Percentiles rank a stretch among this genome's conserved stretches.
Conservation (phyloP, 148 eudicot genomes). For the Rhododendron mucronatum region DNA sequence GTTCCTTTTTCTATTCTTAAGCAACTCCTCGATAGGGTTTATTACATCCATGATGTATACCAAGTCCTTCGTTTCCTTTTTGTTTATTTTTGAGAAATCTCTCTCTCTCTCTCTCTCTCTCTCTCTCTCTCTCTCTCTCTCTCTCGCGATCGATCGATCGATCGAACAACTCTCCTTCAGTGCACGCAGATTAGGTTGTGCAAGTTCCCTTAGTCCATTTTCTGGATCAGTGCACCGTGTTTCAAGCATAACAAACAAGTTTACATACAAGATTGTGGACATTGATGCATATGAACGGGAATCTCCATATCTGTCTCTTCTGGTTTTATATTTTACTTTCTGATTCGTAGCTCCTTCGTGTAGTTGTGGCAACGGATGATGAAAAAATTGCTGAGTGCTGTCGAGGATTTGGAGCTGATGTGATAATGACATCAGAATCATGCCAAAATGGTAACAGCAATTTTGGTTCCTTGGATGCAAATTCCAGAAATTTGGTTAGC, state of each 20-base stretch:
- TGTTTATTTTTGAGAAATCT: background rate
- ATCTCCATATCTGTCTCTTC: background rate
- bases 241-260: background rate
- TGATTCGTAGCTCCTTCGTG: constrained; percentile 8
- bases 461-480: background rate
- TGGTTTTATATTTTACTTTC: background rate
- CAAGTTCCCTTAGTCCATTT: background rate
- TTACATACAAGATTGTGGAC: background rate
- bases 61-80: background rate
- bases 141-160: too few relatives aligned
- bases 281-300: background rate
- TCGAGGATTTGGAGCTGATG: constrained; percentile 94
- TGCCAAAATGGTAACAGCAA: constrained; percentile 65
- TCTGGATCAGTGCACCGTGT: background rate
- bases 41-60: background rate
- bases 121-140: too few relatives aligned
- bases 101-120: too few relatives aligned
- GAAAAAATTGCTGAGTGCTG: constrained; percentile 92
- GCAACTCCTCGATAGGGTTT: too few relatives aligned
- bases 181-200: background rate
- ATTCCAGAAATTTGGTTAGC: background rate
- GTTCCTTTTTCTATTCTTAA: too few relatives aligned
- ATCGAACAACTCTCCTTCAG: background rate
- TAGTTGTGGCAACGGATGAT: constrained; percentile 99
- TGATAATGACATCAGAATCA: constrained; percentile 93